Conservation (phyloP, 2,329 filamentous ascomycete species). For the Coleophoma eucalyptorum region DNA sequence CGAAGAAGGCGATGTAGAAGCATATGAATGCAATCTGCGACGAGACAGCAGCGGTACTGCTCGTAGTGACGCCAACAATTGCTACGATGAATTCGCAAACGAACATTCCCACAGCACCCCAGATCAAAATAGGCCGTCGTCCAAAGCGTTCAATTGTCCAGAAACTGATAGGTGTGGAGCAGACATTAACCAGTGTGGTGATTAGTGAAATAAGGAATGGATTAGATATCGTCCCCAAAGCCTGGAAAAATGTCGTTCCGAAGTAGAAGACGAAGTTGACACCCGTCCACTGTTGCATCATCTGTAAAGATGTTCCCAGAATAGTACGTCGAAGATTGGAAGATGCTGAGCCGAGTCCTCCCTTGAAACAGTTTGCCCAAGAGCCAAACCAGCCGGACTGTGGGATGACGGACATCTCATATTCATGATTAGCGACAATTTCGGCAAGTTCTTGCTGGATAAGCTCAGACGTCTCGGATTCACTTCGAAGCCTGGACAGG, state of each 20-base stretch:
- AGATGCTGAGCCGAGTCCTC: slow-evolving; percentile 58
- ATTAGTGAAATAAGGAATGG: slow-evolving; percentile 80
- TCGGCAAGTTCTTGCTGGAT: slow-evolving; percentile 78
- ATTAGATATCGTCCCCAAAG: slow-evolving; percentile 71
- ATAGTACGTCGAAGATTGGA: slow-evolving; percentile 69
- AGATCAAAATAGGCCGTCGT: slow-evolving; percentile 75
- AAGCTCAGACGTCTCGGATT: slow-evolving; percentile 67
- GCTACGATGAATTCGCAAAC: slow-evolving; percentile 84
- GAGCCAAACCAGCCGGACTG: slow-evolving; percentile 58
- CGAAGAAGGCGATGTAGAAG: slow-evolving; percentile 93
- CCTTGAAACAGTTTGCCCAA: slow-evolving; percentile 67
- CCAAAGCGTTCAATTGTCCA: slow-evolving; percentile 80
- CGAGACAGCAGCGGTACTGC: slow-evolving; percentile 49
- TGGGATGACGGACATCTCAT: slow-evolving; percentile 70
- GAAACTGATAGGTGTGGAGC: slow-evolving; percentile 83
- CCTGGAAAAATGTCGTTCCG: slow-evolving; percentile 80
- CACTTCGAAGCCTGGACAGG: slow-evolving; percentile 68
- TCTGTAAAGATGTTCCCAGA: slow-evolving; percentile 69
- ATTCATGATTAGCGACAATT: slow-evolving; percentile 85
- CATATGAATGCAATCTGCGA: slow-evolving; percentile 84
- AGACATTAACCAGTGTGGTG: slow-evolving; percentile 85
- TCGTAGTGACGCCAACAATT: slow-evolving; percentile 65
- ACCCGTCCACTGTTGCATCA: slow-evolving; percentile 68
- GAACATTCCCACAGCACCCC: slow-evolving; percentile 77
- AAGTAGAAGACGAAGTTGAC: slow-evolving; percentile 76